Evolutionary conservation across 2,329 filamentous ascomycete species (phyloP), one percentile per base, ranked within the genome.

Genomic region (Apiospora saccharicola): DNA sequence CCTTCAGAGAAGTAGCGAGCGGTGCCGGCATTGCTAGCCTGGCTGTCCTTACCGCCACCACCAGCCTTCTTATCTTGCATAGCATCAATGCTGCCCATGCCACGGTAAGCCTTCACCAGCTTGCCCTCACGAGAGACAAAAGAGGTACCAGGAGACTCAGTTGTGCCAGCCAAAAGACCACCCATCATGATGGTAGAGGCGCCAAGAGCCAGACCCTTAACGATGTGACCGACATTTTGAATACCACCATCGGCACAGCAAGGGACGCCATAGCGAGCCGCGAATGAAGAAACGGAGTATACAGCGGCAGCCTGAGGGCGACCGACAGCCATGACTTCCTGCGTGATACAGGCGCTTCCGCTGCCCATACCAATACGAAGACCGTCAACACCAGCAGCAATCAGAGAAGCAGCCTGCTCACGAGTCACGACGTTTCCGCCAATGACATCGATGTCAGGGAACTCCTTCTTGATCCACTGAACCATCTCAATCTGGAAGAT

Each of bases 41-140:
- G 91, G 83, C 87, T 90, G 81, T 95, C 90, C 83, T 91, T 93
- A 79, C 87, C 86, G 76, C 92, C 93, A 73, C 84, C 88, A 71
- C 93, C 94, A 14, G 95, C 95, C 89, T 98, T 98, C 90, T 96
- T 98, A 86, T 98, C 96, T 86, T 98, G 95, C 96, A 99, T 99
- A 77, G 96, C 96, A 80, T 98, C 96, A 81, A 99, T 99, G 84
- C 92, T 95, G 77, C 96, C 96, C 96, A 99, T 99, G 73, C 96
- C 96, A 84, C 96, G 94, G 89, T 99, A 99, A 53, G 96, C 95
- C 90, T 99, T 99, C 84, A 99, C 96, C 71, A 99, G 92, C 89
- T 98, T 97, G 76, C 96, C 96, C 85, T 98, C 96, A 74, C 94
- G 93, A 80, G 94, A 97, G 78, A 99, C 94, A 81, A 97, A 98